phyloP scores from a whole-genome alignment of 2,329 filamentous ascomycete genomes.

The Botrytis galanthina region DNA sequence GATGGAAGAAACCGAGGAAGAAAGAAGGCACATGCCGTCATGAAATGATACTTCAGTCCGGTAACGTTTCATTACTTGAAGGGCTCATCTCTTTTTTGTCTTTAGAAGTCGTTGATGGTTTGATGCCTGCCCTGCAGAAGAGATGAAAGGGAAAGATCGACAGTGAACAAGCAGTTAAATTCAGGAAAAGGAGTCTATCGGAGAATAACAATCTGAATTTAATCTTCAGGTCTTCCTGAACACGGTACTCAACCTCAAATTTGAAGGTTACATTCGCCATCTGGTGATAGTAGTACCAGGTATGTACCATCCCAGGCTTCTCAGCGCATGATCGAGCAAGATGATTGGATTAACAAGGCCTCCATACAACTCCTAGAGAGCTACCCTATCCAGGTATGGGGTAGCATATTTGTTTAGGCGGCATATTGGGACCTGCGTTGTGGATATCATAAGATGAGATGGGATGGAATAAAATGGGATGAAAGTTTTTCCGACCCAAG shows the following conservation, averaged over 20 bases:
- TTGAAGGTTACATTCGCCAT: not conserved
- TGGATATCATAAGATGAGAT: constrained; percentile 5
- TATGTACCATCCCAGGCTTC: not conserved
- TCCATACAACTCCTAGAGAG: not conserved
- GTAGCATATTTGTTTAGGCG: not conserved
- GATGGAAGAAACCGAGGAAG: not conserved
- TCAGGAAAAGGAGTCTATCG: not conserved
- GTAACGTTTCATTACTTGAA: not conserved
- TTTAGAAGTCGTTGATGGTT: not conserved
- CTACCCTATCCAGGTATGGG: not conserved
- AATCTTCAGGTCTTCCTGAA: not conserved
- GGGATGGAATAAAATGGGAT: not conserved
- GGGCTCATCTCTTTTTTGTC: not conserved
- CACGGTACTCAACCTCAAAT: not conserved
- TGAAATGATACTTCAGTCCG: not conserved
- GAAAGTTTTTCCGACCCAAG: not conserved
- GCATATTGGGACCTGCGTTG: not conserved
- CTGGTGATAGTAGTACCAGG: constrained; percentile 7
- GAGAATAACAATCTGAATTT: not conserved
- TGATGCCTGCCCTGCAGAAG: not conserved
- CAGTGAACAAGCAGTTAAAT: not conserved
- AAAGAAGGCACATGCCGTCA: constrained; percentile 2
- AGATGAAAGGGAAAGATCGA: not conserved
- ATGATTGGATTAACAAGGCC: not conserved
- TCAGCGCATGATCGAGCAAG: not conserved